These are phyloP conservation scores for Coniochaeta sp. DNA, from an alignment of 2,329 filamentous ascomycete genomes.

Conservation along the genomic window DNA sequence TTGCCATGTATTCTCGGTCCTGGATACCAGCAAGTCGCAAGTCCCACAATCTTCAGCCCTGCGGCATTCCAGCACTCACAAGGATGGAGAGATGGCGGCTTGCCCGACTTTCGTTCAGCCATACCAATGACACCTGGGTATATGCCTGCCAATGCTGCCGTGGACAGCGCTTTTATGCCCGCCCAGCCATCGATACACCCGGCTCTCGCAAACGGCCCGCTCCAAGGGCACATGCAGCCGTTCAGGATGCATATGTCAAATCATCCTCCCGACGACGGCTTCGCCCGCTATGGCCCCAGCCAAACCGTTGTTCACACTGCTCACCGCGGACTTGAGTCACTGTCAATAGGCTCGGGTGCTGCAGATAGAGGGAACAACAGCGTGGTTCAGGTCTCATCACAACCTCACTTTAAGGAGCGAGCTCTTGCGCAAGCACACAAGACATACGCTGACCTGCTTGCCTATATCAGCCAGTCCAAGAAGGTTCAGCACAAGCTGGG, in stretches of 20 bases:
- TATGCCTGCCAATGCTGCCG: slow-evolving; percentile 23
- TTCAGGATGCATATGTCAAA: slow-evolving; percentile 16
- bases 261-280: slow-evolving; percentile 19
- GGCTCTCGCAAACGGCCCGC: slow-evolving; percentile 12
- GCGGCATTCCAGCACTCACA: slow-evolving; percentile 26
- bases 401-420: slow-evolving; percentile 55
- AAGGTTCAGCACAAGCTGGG: slow-evolving; percentile 33
- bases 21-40: slow-evolving; percentile 26
- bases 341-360: slow-evolving; percentile 14
- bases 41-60: slow-evolving; percentile 31
- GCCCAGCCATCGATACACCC: slow-evolving; percentile 19
- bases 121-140: slow-evolving; percentile 24
- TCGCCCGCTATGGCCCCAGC: slow-evolving; percentile 14
- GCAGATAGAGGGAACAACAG: slow-evolving; percentile 1
- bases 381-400: slow-evolving; percentile 18
- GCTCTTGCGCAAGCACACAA: slow-evolving; percentile 63
- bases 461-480: slow-evolving; percentile 54
- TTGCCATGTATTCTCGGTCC: slow-evolving; percentile 20
- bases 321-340: slow-evolving; percentile 15
- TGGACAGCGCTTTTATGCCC: slow-evolving; percentile 22
- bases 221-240: slow-evolving; percentile 15
- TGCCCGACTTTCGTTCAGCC: slow-evolving; percentile 22
- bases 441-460: slow-evolving; percentile 63
- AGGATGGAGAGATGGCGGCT: slow-evolving; percentile 27
- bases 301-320: slow-evolving; percentile 15